Base-by-base conservation (phyloP, 495 filamentous ascomycete genomes). In the Choiromyces venosus region DNA sequence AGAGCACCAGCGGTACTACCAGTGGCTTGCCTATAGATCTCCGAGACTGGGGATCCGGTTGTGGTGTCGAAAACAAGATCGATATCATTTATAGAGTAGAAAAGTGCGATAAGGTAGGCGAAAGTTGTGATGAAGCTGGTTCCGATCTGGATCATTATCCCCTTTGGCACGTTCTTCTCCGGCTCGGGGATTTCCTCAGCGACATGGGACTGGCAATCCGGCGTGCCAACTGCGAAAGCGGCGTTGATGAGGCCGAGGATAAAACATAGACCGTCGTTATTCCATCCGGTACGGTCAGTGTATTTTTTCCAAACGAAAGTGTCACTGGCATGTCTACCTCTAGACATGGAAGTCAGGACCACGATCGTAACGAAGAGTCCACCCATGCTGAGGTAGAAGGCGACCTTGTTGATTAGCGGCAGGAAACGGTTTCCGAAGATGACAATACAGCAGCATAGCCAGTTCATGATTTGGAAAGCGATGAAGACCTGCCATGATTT, bases 191-290 rank as follows among this genome's bases (percentile, higher is more conserved):
- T 84, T 82, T 96, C 93, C 82, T 96, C 93, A 1, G 92, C 90
- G 74, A 96, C 86, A 82, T 96, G 93, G 9, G 89, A 88, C 19
- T 91, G 86, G 52, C 87, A 85, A 80, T 92, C 92, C 4, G 92
- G 92, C 0, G 92, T 93, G 18, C 93, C 93, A 42, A 97, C 89
- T 25, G 91, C 88, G 80, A 91, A 97, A 14, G 93, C 92, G 29
- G 92, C 93, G 78, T 97, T 96, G 35, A 97, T 86, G 80, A 95
- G 91, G 1, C 93, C 93, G 3, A 89, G 83, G 19, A 94, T 82
- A 76, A 97, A 97, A 18, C 90, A 92, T 25, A 97, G 88, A 7
- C 91, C 93, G 70, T 88, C 83, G 67, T 85, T 87, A 37, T 83
- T 83, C 84, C 90, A 94, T 0, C 90, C 90, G 7, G 89, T 91